Conservation (phyloP, 129 eudicot species). For the Ambrosia trifida region DNA sequence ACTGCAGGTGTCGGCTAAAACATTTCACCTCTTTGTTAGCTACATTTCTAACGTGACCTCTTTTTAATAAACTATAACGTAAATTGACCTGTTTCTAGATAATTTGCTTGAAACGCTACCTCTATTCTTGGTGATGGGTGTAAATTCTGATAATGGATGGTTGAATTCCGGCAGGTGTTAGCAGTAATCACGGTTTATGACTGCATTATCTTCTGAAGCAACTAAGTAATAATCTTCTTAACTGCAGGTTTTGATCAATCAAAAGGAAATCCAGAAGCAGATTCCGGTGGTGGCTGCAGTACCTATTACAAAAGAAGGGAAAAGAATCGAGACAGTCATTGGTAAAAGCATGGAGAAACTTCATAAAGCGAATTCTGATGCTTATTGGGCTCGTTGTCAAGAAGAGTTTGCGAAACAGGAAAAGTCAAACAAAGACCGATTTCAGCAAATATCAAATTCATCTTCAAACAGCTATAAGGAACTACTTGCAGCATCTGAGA, state of each 20-base stretch:
- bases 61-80: too few species aligned
- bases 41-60: too few species aligned
- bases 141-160: background rate
- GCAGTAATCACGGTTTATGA: background rate
- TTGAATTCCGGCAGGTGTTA: background rate
- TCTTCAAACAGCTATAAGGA: slow-evolving; percentile 63
- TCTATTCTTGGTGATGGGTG: background rate
- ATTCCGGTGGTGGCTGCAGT: slow-evolving; percentile 39
- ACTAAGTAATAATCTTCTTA: background rate
- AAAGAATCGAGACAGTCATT: slow-evolving; percentile 64
- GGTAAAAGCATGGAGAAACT: slow-evolving; percentile 65
- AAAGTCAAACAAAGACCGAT: slow-evolving; percentile 56
- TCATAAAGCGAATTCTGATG: slow-evolving; percentile 68
- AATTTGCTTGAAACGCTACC: too few species aligned
- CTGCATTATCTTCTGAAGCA: background rate
- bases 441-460: slow-evolving; percentile 49
- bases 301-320: slow-evolving; percentile 73
- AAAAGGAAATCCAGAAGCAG: slow-evolving; percentile 75
- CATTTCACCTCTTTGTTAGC: too few species aligned
- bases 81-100: too few species aligned
- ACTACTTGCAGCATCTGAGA: slow-evolving; percentile 54
- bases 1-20: too few species aligned
- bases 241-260: slow-evolving; percentile 52
- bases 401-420: slow-evolving; percentile 78
- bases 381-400: slow-evolving; percentile 74